Percentiles rank a stretch among this genome's conserved stretches.
Conservation (phyloP, 2,329 filamentous ascomycete species). For the Fusarium lyarnte region DNA sequence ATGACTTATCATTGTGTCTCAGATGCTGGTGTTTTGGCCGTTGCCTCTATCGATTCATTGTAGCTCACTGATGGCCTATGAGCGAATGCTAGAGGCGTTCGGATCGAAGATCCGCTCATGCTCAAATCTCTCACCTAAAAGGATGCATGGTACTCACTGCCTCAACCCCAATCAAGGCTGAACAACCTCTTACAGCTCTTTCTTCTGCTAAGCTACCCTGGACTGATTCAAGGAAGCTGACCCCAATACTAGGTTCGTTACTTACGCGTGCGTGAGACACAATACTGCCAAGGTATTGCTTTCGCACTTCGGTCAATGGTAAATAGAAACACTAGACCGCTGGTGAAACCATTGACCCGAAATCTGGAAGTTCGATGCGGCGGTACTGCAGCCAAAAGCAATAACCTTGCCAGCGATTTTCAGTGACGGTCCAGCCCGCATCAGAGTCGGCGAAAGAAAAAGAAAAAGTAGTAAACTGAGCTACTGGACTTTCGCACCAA, state of each 20-base stretch:
- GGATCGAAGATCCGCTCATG: neutral
- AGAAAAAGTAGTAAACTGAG: slow-evolving; percentile 10
- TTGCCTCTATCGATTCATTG: neutral
- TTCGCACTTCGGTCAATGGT: slow-evolving; percentile 24
- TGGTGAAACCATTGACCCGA: slow-evolving; percentile 17
- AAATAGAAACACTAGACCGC: slow-evolving; percentile 6
- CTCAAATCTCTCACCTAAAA: neutral
- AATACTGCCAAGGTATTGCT: slow-evolving; percentile 1
- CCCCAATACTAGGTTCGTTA: neutral
- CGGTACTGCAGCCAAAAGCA: neutral
- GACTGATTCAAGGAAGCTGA: neutral
- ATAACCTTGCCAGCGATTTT: neutral
- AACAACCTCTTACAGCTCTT: neutral
- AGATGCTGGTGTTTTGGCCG: neutral
- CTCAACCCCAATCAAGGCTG: neutral
- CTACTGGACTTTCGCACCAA: neutral
- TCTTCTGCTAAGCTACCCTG: neutral
- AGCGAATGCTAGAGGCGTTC: neutral
- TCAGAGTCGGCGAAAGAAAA: slow-evolving; percentile 27
- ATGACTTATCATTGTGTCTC: neutral
- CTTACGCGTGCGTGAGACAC: neutral
- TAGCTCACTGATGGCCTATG: neutral
- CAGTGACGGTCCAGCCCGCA: neutral
- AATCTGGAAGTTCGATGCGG: neutral
- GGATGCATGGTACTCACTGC: neutral